These are phyloP conservation scores for Penicillium concentricum DNA, from an alignment of 2,329 filamentous ascomycete species.

Conservation along the genomic window DNA sequence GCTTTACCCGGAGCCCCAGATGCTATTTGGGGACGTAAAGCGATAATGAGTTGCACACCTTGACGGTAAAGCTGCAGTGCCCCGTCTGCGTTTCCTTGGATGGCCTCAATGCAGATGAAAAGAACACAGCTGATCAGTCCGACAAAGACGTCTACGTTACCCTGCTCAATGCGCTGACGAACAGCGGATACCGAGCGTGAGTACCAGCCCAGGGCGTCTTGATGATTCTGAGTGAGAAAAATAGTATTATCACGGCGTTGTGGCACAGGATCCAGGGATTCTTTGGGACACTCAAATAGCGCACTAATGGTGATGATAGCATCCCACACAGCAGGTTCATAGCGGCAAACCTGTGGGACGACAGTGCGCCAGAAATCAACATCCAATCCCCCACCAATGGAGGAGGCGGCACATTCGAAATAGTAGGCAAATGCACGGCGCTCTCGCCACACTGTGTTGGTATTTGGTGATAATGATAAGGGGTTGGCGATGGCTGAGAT, in stretches of 20 bases:
- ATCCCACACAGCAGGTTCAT: conserved; percentile 41
- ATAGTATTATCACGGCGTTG: neutral
- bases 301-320: conserved; percentile 39
- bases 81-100: conserved; percentile 27
- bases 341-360: conserved; percentile 37
- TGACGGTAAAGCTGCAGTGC: conserved; percentile 31
- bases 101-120: conserved; percentile 36
- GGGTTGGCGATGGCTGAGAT: conserved; percentile 1
- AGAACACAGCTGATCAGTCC: conserved; percentile 33
- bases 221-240: conserved; percentile 19
- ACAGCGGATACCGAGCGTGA: conserved; percentile 31
- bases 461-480: conserved; percentile 23
- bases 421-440: conserved; percentile 41
- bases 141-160: conserved; percentile 26
- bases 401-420: conserved; percentile 32
- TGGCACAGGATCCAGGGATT: conserved; percentile 9
- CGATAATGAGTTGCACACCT: conserved; percentile 27
- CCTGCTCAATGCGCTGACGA: conserved; percentile 25
- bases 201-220: conserved; percentile 33
- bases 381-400: conserved; percentile 36
- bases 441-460: conserved; percentile 32
- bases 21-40: conserved; percentile 17
- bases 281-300: conserved; percentile 32
- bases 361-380: conserved; percentile 37
- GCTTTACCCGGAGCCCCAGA: conserved; percentile 5